Evolutionary conservation across 352 stramenopile species (phyloP), one percentile per base, ranked within the genome.

Genomic region (Globisporangium alternatum): DNA sequence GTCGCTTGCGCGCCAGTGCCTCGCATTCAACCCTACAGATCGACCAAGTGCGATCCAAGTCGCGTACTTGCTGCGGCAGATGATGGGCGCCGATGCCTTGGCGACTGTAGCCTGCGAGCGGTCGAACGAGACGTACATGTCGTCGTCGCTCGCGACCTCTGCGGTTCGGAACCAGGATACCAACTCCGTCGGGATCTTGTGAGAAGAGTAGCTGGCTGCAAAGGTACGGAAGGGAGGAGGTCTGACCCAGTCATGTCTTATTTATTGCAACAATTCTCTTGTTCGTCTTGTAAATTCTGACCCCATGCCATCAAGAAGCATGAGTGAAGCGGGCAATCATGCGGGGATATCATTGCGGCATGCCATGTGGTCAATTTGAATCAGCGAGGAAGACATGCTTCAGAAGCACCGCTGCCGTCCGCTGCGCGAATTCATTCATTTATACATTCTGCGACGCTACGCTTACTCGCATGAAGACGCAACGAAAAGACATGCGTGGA

Each of bases 11-110:
- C 65, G 61, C n/a, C 62, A 71, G 30, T 87, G 76, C 19, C 64
- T 87, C 56, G 67, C 64, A 1, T 57, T 73, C 15, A 67, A 78
- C 10, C 68, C 78, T 3, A 37, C 19, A 1, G 43, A 65, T 21
- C 76, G 78, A 3, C 78, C 76, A 13, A 73, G 70, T 9, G 76
- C 76, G 10, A 66, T 76, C 5, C 68, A 81, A 51, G 65, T 76
- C 6, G 78, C 72, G 4, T 83, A 77, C 37, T 31, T 66, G 13
- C 60, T 87, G 47, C 74, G 76, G 15, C 68, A 76, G 51, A 57
- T 71, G 51, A 56, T 21, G n/a, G 51, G 45, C 21, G 54, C 19
- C 3, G 13, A 28, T 28, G 25, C 25, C 25, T 28, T n/a, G 13
- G 3, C 31, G 5, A 60, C n/a, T 15, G 21, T 9, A 7, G 25